phyloP scores from a whole-genome alignment of 768 basidiomycete species.

The Mycena rosella region DNA sequence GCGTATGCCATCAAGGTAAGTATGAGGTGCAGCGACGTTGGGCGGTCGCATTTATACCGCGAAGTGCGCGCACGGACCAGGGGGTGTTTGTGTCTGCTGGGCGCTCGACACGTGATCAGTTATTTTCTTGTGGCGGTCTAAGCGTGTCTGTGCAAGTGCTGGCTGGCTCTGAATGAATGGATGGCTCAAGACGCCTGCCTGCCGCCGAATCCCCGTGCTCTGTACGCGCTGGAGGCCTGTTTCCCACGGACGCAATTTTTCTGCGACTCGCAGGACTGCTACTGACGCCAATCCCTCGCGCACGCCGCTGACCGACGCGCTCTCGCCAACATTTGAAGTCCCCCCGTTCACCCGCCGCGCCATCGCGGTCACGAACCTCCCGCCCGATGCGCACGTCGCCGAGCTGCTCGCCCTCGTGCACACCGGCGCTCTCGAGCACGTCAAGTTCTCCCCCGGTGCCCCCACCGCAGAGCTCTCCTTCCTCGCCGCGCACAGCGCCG shows the following conservation, averaged over 20 bases:
- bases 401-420: background rate
- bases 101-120: too few species aligned
- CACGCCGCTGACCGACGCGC: too few species aligned
- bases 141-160: too few species aligned
- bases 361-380: background rate
- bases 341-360: conserved; percentile 4
- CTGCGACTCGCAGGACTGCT: too few species aligned
- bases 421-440: conserved; percentile 9
- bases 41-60: background rate
- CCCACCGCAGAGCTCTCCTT: conserved; percentile 4
- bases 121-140: too few species aligned
- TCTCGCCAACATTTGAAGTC: background rate
- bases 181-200: too few species aligned
- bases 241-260: too few species aligned
- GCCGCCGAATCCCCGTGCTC: too few species aligned
- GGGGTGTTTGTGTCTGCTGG: too few species aligned
- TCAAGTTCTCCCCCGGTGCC: background rate
- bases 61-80: conserved; percentile 10
- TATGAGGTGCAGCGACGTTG: conserved; percentile 20
- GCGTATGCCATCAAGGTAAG: conserved; percentile 39
- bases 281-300: too few species aligned
- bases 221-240: too few species aligned
- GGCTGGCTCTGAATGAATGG: too few species aligned
- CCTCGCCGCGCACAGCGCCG: background rate
- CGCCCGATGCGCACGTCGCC: background rate